phyloP scores from a whole-genome alignment of 139 green algal genomes.

The Chlorokybus atmophyticus region DNA sequence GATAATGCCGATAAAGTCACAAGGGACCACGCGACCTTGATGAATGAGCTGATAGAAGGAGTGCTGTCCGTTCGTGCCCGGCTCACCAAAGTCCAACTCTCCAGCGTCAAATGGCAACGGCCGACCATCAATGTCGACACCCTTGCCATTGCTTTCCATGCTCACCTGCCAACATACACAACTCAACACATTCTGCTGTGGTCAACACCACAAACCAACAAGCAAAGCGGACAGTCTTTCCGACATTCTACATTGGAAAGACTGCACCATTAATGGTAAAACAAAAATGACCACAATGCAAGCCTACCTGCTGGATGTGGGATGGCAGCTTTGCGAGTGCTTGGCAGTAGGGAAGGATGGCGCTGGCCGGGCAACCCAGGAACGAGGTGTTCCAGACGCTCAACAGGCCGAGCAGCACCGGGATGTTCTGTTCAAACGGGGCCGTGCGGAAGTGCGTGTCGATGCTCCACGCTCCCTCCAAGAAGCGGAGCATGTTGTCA shows the following conservation, averaged over 20 bases:
- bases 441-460: conserved; percentile 74
- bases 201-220: background rate
- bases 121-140: conserved; percentile 77
- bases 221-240: background rate
- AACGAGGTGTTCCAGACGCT: conserved; percentile 95
- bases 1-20: conserved; percentile 95
- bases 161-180: conserved; percentile 79
- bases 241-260: conserved; percentile 50
- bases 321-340: conserved; percentile 88
- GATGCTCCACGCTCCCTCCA: conserved; percentile 44
- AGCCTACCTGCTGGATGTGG: conserved; percentile 94
- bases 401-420: conserved; percentile 83
- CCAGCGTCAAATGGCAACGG: conserved; percentile 66
- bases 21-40: conserved; percentile 79
- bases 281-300: conserved; percentile 98
- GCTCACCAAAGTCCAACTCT: conserved; percentile 99
- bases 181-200: background rate
- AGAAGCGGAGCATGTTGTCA: conserved; percentile 66
- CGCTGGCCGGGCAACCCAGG: conserved; percentile 69
- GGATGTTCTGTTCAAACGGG: conserved; percentile 84
- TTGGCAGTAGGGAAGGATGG: conserved; percentile 95
- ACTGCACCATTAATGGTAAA: conserved; percentile 74
- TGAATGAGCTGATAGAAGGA: conserved; percentile 99
- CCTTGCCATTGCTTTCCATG: conserved; percentile 99
- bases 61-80: conserved; percentile 98